These are phyloP conservation scores for Melampsora medusae DNA, from an alignment of 1,284 basidiomycete species.

Conservation along the genomic window DNA sequence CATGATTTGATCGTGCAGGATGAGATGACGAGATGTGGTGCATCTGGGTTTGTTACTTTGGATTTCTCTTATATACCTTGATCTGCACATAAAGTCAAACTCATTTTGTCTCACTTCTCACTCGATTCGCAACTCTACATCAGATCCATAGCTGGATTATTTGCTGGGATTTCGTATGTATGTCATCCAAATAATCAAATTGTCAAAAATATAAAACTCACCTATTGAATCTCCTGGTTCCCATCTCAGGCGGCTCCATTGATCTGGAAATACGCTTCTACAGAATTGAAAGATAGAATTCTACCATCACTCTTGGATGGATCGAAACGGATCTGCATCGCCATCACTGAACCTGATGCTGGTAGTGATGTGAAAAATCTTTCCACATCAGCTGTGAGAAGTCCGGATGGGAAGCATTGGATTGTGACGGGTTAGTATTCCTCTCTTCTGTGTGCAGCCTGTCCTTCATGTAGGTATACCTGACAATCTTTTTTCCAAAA, in stretches of 20 bases:
- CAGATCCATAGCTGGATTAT: constrained; percentile 38
- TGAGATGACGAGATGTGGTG: constrained; percentile 40
- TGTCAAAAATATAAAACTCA: background rate
- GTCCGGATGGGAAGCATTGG: constrained; percentile 43
- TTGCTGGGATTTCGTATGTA: constrained; percentile 40
- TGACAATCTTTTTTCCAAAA: background rate
- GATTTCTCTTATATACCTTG: background rate
- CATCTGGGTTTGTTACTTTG: constrained; percentile 42
- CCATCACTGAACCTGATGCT: constrained; percentile 47
- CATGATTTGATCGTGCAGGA: constrained; percentile 46
- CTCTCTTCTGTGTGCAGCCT: background rate
- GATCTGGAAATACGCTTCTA: constrained; percentile 41
- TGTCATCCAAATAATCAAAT: background rate
- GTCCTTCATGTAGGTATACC: background rate
- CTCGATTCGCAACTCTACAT: background rate
- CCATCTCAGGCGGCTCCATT: constrained; percentile 45
- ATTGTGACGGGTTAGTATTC: constrained; percentile 22
- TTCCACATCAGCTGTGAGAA: constrained; percentile 20
- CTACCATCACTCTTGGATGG: constrained; percentile 30
- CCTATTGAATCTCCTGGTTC: background rate
- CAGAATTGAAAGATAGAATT: constrained; percentile 12
- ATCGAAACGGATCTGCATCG: constrained; percentile 32
- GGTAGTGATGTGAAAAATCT: constrained; percentile 44
- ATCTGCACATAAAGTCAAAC: too few species aligned
- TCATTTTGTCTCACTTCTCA: background rate